Base-by-base conservation (phyloP, 495 filamentous ascomycete species). In the Letharia columbiana region DNA sequence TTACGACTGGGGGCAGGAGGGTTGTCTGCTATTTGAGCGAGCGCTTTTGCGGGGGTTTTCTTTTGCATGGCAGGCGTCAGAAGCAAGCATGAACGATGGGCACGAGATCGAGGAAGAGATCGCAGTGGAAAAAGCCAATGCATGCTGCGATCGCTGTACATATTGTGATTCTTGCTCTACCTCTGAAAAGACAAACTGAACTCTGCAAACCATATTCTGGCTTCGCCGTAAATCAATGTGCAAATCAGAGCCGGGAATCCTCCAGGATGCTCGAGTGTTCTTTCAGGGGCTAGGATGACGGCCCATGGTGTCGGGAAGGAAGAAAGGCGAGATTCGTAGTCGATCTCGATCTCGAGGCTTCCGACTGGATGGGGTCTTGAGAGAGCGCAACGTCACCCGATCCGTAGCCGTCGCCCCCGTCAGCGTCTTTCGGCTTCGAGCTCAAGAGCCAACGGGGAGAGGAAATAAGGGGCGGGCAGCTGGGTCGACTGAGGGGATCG, bases 131-230 rank as follows among this genome's bases (percentile, higher is more conserved):
- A 37, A 37, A 17, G 1, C 33, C 10, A 15, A 57, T 37, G 33
- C 33, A 37, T 57, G 54, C 33, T 57, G 54, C 54, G 13, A 57
- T 20, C 39, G 54, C 54, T 57, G 54, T 57, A 57, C 54, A 57
- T 57, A 37, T 57, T 37, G 54, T 20, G 33, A n/a, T 37, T 18
- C 54, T 39, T 37, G 54, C 54, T 20, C 18, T n/a, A 33, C 50
- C 4, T 31, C 15, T 31, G 28, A 9, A 15, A 20, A 37, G 54
- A 57, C 17, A 37, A 2, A 50, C 54, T n/a, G 31, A 15, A 57
- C 33, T 33, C 31, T 57, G 31, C 17, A 57, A 37, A 15, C 17
- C 31, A 35, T n/a, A 20, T 17, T 9, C n/a, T 57, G 33, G 17
- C 28, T 57, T 57, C 8, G 54, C 33, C 39, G 54, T 35, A 10